These are phyloP conservation scores for Crucihimalaya himalaica DNA, from an alignment of 345 rosid species.

Conservation along the genomic window DNA sequence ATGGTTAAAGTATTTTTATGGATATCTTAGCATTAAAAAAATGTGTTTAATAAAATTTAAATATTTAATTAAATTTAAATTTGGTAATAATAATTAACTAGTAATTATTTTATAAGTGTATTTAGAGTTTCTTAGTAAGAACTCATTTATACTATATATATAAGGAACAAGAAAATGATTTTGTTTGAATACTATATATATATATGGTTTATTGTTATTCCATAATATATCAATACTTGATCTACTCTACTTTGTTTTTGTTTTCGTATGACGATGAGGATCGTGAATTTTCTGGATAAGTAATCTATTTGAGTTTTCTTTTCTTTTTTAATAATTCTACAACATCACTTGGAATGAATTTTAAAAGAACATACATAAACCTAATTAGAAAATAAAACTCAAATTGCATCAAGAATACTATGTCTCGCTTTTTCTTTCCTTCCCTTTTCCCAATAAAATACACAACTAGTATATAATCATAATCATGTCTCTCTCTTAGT, in stretches of 20 bases:
- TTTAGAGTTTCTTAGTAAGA: too few species aligned
- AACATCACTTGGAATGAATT: slow-evolving; percentile 6
- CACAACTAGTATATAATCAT: background rate
- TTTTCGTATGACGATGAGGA: background rate
- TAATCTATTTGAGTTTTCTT: background rate
- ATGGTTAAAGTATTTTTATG: too few species aligned
- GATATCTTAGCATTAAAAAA: too few species aligned
- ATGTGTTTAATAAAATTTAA: too few species aligned
- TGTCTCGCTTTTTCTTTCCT: background rate
- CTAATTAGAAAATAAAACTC: slow-evolving; percentile 22
- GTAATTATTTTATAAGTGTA: too few species aligned
- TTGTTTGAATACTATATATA: background rate
- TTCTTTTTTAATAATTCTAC: background rate
- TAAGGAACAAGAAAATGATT: slow-evolving; percentile 7
- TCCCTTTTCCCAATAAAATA: background rate
- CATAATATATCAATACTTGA: background rate
- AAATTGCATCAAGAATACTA: slow-evolving; percentile 31
- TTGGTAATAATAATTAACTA: too few species aligned
- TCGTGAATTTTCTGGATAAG: background rate
- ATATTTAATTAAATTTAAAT: too few species aligned
- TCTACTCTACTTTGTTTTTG: background rate
- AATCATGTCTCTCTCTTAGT: slow-evolving; percentile 4
- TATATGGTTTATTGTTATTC: background rate
- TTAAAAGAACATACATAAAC: background rate
- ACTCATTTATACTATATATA: too few species aligned